A percentile compares a stretch with the other conserved stretches of the same genome.
Conservation (phyloP, 192 early-diverging fungal species). For the Podochytrium sp. region DNA sequence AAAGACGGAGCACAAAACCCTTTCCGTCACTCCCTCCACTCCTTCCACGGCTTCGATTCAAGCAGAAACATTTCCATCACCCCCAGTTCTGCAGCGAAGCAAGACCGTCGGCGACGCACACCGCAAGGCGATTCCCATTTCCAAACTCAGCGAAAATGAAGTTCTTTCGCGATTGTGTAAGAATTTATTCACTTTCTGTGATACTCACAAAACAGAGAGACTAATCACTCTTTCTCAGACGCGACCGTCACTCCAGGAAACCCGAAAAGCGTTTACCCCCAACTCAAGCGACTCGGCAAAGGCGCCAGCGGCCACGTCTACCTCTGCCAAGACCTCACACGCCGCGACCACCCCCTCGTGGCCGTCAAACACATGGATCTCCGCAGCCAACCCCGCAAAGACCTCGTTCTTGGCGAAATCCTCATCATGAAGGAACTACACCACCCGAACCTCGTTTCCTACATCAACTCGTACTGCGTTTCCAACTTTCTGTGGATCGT, state of each 20-base stretch:
- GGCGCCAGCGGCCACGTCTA: conserved; percentile 97
- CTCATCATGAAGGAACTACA: conserved; percentile 86
- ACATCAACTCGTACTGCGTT: conserved; percentile 80
- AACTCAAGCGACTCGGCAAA: conserved; percentile 94
- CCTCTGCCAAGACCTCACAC: conserved; percentile 59
- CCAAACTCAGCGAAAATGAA: background rate
- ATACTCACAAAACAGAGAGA: conserved; percentile 54
- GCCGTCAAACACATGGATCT: conserved; percentile 96
- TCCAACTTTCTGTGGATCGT: conserved; percentile 85
- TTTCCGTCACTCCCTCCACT: background rate
- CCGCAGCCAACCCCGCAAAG: conserved; percentile 83
- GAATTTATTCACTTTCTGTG: conserved; percentile 29
- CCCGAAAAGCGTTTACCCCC: conserved; percentile 86
- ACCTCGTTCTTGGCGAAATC: conserved; percentile 92
- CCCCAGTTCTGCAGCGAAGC: background rate
- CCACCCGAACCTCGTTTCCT: conserved; percentile 91
- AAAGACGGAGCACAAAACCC: background rate
- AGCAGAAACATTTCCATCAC: background rate
- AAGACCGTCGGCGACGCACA: background rate
- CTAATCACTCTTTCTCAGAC: conserved; percentile 65
- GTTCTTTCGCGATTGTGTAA: conserved; percentile 28
- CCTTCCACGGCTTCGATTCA: background rate
- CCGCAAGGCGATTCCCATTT: background rate
- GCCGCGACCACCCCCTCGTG: conserved; percentile 62
- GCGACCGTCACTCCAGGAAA: conserved; percentile 90